Evolutionary conservation across 352 stramenopile species (phyloP), one percentile per base, ranked within the genome.

Genomic region (Globisporangium cystogenes): DNA sequence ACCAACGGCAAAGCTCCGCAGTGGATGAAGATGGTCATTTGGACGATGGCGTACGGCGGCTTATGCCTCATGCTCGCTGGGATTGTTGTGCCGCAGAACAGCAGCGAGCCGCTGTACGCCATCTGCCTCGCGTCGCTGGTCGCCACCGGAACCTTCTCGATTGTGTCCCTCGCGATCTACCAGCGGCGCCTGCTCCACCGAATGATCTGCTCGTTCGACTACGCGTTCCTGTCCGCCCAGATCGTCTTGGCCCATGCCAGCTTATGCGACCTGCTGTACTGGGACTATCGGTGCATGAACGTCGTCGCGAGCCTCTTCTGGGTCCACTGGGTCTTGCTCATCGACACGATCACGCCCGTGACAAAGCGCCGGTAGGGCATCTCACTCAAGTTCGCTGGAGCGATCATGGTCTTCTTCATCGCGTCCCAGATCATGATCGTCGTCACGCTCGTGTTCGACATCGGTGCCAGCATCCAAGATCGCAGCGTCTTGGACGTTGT

Each of bases 151-250:
- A 20, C n/a, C 5, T 21, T 20, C 36, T 21, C 36, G 36, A 41
- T 15, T 3, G 14, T 21, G 36, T 21, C 36, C 14, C 14, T 41
- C 36, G 8, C 18, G 4, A 8, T 61, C 20, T 61, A 40, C 16
- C 52, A 65, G 15, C 58, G 40, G 1, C 21, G 39, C 16, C 42
- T 65, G 36, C 33, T 65, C 33, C 37, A 23, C 4, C 23, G 37
- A 27, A 29, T 62, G 15, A 29, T 55, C 10, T 29, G 23, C n/a
- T 62, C 53, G 11, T 65, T 65, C 29, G 59, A 59, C 39, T 65
- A 55, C 45, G 39, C 53, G 15, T 62, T 66, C 39, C 39, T 62
- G 18, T 53, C 35, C 27, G n/a, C 54, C n/a, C 59, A 62, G 43
- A 51, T 60, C 26, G 44, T 51, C 1, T 16, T 57, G 33, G 48